Evolutionary conservation across 495 filamentous ascomycete species (phyloP).

Genomic region (Penicillium ucsense): DNA sequence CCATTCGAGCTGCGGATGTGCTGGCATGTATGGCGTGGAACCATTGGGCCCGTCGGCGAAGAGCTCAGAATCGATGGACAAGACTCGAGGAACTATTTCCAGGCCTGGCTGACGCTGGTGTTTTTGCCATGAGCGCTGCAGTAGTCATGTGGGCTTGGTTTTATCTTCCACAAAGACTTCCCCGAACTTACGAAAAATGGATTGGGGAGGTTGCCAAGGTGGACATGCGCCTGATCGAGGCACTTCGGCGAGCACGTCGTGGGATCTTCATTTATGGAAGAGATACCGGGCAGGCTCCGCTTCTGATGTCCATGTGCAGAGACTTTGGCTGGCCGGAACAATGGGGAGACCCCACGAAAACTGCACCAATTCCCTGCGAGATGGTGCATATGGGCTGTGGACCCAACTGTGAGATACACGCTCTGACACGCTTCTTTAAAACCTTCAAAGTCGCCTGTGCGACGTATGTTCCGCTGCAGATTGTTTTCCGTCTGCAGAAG

Average conservation of each 20-base stretch:
- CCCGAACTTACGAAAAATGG: slow-evolving; percentile 75
- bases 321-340: slow-evolving; percentile 58
- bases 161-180: slow-evolving; percentile 60
- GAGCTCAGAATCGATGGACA: slow-evolving; percentile 37
- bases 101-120: slow-evolving; percentile 50
- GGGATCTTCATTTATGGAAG: slow-evolving; percentile 65
- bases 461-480: slow-evolving; percentile 73
- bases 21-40: slow-evolving; percentile 59
- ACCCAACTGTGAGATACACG: slow-evolving; percentile 70
- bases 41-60: slow-evolving; percentile 24
- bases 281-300: slow-evolving; percentile 61
- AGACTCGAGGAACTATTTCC: slow-evolving; percentile 41
- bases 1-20: slow-evolving; percentile 65
- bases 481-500: slow-evolving; percentile 51
- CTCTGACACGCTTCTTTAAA: slow-evolving; percentile 55
- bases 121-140: slow-evolving; percentile 70
- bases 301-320: slow-evolving; percentile 66
- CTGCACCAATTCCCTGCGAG: slow-evolving; percentile 75
- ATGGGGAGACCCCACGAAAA: slow-evolving; percentile 70
- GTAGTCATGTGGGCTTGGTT: slow-evolving; percentile 91
- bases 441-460: slow-evolving; percentile 68
- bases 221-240: slow-evolving; percentile 67
- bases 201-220: slow-evolving; percentile 70
- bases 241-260: slow-evolving; percentile 54
- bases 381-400: slow-evolving; percentile 79